Base-by-base conservation (phyloP, 2,329 filamentous ascomycete species). In the Sporothrix mexicana region DNA sequence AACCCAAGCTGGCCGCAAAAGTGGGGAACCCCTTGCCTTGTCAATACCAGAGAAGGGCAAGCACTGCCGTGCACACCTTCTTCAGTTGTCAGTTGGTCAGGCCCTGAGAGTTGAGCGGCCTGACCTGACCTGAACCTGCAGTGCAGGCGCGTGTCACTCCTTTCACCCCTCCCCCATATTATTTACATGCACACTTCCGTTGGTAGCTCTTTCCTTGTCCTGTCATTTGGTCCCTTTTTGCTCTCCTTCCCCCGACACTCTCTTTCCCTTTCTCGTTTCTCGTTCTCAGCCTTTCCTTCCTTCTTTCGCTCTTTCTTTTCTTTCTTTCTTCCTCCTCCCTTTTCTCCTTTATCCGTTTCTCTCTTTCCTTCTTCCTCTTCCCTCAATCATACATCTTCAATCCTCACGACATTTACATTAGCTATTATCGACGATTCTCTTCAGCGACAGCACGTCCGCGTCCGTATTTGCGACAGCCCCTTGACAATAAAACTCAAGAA, bases 131-230 rank as follows among this genome's bases (percentile, higher is more conserved):
- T 15, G 12, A 13, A 13, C 45, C 47, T 55, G 41, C 43, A 10
- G 20, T n/a, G 23, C 25, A n/a, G 20, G 51, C 17, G 51, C 49
- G 49, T 53, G 51, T 53, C 51, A 23, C 51, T 53, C 51, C 49
- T 67, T 43, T 43, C n/a, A 51, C 59, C n/a, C 69, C 41, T 55
- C 70, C 55, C 69, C 55, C 45, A 62, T 71, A 70, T 71, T 71
- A 70, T 71, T 71, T 59, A 51, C 30, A 49, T 43, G 45, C 53
- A 23, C 69, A 36, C 43, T 67, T 51, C 43, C 20, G 23, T 20
- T 47, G 36, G 23, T 30, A 47, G 62, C 41, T 49, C 43, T 23
- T 49, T 25, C 41, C 45, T 68, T 25, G 45, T n/a, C 30, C 30
- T 36, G 30, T 36, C 30, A 36, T 36, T 36, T 36, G 30, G 30